These are phyloP conservation scores for Daldinia decipiens DNA, from an alignment of 495 filamentous ascomycete species.

Conservation along the genomic window DNA sequence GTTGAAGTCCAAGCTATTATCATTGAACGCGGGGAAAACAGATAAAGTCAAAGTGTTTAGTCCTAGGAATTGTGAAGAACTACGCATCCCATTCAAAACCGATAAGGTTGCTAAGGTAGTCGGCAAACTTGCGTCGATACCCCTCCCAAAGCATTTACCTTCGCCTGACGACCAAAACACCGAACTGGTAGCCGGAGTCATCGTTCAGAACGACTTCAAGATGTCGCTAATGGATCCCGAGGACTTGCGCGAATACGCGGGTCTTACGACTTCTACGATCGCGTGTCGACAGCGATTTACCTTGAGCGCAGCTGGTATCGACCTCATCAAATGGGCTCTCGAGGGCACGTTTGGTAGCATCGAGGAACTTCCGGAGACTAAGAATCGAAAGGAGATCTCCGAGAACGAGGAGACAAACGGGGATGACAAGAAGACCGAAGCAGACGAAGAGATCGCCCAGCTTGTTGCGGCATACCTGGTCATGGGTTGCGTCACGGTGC, in stretches of 20 bases:
- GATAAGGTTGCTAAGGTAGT: constrained; percentile 97
- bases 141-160: constrained; percentile 63
- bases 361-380: constrained; percentile 69
- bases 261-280: constrained; percentile 91
- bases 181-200: constrained; percentile 81
- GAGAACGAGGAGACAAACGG: constrained; percentile 48
- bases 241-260: constrained; percentile 93
- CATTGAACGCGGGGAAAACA: constrained; percentile 81
- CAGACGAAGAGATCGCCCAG: constrained; percentile 66
- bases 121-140: constrained; percentile 85
- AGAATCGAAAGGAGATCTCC: constrained; percentile 43
- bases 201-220: constrained; percentile 97
- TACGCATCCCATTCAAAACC: constrained; percentile 94
- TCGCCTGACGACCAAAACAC: constrained; percentile 47
- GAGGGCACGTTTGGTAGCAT: constrained; percentile 92
- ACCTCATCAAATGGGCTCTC: constrained; percentile 91
- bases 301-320: constrained; percentile 86
- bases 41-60: constrained; percentile 89
- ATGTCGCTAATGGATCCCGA: constrained; percentile 95
- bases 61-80: constrained; percentile 91
- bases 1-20: constrained; percentile 91
- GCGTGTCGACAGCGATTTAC: constrained; percentile 88
- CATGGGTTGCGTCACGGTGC: constrained; percentile 89
- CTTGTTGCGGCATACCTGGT: constrained; percentile 73
- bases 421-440: constrained; percentile 59